phyloP scores from a whole-genome alignment of 768 basidiomycete genomes.

The Trametes coccinea region DNA sequence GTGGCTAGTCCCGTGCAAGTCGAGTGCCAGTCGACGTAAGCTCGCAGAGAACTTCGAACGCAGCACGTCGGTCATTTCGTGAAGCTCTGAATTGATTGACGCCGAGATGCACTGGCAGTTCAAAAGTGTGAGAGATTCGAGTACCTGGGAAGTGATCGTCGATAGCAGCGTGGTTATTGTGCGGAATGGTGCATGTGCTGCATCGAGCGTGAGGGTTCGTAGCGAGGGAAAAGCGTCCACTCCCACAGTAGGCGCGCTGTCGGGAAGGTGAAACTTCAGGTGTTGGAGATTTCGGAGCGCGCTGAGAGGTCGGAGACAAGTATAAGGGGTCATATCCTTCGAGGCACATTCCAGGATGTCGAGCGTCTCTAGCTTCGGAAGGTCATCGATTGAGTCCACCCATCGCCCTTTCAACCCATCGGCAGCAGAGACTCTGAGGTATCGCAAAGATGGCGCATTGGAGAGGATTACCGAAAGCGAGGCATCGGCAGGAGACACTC shows the following conservation, averaged over 20 bases:
- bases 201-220: slow-evolving; percentile 13
- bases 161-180: slow-evolving; percentile 5
- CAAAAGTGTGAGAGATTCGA: not conserved
- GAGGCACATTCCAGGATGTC: slow-evolving; percentile 5
- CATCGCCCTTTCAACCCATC: slow-evolving; percentile 6
- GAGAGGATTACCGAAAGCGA: not conserved
- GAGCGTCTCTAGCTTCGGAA: slow-evolving; percentile 1
- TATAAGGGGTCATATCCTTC: not conserved
- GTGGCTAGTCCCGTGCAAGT: slow-evolving; percentile 2
- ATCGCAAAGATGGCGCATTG: slow-evolving; percentile 8
- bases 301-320: not conserved
- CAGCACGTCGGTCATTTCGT: slow-evolving; percentile 4
- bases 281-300: slow-evolving; percentile 1
- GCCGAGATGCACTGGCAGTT: slow-evolving; percentile 8
- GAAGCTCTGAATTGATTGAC: not conserved
- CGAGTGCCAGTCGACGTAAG: slow-evolving; percentile 3
- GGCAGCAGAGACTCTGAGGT: slow-evolving; percentile 7
- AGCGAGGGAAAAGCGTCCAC: slow-evolving; percentile 3
- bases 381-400: not conserved
- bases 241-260: not conserved
- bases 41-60: slow-evolving; percentile 1
- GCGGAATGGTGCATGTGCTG: slow-evolving; percentile 3
- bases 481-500: not conserved
- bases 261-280: slow-evolving; percentile 6
- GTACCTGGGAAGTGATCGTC: slow-evolving; percentile 1